phyloP scores from a whole-genome alignment of 495 filamentous ascomycete species.

The Xylaria telfairii region DNA sequence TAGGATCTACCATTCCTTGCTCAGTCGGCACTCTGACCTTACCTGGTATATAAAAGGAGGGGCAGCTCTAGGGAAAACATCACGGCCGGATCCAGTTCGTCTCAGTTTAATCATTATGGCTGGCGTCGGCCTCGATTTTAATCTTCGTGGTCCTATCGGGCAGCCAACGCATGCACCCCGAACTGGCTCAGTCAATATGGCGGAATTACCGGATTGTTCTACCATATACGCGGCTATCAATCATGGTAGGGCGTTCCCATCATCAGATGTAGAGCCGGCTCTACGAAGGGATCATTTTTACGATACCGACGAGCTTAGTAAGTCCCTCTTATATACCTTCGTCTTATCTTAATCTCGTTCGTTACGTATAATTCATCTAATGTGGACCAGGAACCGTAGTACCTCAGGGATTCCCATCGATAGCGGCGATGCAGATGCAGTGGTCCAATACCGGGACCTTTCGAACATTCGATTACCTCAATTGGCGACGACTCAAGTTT shows the following conservation, averaged over 20 bases:
- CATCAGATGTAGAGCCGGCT: background rate
- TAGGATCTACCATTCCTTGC: background rate
- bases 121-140: background rate
- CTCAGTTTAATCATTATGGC: background rate
- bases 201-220: background rate
- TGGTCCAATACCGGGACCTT: constrained; percentile 3
- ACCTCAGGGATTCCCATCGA: background rate
- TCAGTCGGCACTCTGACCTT: background rate
- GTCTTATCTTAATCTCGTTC: background rate
- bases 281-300: background rate
- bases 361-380: background rate
- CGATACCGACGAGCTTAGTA: background rate
- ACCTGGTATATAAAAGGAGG: background rate
- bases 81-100: background rate
- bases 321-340: background rate
- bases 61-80: background rate
- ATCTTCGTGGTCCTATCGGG: background rate
- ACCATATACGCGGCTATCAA: constrained; percentile 2
- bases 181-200: background rate
- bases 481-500: background rate
- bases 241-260: background rate
- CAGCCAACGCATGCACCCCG: background rate
- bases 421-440: background rate
- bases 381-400: background rate
- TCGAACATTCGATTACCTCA: constrained; percentile 3